These are phyloP conservation scores for Phaeosphaeriaceae sp. DNA, from an alignment of 2,329 filamentous ascomycete species.

Conservation along the genomic window DNA sequence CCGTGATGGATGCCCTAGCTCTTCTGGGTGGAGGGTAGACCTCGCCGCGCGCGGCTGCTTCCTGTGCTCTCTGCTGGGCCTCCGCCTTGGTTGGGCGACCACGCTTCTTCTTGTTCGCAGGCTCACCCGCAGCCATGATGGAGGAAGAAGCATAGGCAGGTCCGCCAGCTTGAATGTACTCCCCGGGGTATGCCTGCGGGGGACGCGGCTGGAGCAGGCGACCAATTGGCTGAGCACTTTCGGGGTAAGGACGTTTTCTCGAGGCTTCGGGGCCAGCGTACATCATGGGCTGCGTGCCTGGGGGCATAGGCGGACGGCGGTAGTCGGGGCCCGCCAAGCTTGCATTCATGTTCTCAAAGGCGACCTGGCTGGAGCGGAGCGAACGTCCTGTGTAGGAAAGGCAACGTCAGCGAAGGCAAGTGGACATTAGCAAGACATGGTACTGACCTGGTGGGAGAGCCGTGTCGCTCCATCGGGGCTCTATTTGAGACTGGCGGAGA, in stretches of 20 bases:
- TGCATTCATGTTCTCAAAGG: conserved; percentile 40
- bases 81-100: conserved; percentile 59
- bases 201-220: conserved; percentile 57
- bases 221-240: conserved; percentile 43
- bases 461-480: conserved; percentile 59
- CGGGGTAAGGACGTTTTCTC: conserved; percentile 47
- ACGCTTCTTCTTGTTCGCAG: conserved; percentile 56
- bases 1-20: conserved; percentile 40
- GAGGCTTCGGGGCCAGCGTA: conserved; percentile 43
- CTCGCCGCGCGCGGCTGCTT: conserved; percentile 50
- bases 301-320: conserved; percentile 37
- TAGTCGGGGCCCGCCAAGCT: conserved; percentile 36
- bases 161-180: conserved; percentile 35
- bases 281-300: conserved; percentile 27
- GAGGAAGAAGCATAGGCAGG: conserved; percentile 39
- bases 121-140: conserved; percentile 41
- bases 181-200: conserved; percentile 42
- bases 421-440: conserved; percentile 1
- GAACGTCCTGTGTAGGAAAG: conserved; percentile 42
- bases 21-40: conserved; percentile 48
- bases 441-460: conserved; percentile 59
- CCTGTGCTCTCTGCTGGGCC: conserved; percentile 53
- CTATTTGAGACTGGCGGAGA: conserved; percentile 53
- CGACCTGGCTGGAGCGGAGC: conserved; percentile 46
- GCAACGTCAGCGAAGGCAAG: conserved; percentile 16